A percentile compares a stretch with the other conserved stretches of the same genome.
These are phyloP conservation scores for Didymosphaeria variabile DNA, from an alignment of 2,329 filamentous ascomycete genomes.

Conservation along the genomic window DNA sequence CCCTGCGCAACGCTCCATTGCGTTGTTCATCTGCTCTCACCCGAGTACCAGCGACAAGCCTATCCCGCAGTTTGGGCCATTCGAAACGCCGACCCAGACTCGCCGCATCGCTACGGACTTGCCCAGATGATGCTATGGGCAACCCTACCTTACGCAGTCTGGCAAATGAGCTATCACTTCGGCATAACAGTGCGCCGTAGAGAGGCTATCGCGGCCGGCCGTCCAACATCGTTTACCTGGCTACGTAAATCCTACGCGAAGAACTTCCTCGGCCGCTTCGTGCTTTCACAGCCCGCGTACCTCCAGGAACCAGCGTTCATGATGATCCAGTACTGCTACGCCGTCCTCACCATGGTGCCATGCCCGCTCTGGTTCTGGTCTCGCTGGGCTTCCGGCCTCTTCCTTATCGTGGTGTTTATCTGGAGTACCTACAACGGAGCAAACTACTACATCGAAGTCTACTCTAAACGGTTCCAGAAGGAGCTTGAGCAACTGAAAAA, in stretches of 20 bases:
- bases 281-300: conserved; percentile 76
- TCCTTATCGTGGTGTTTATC: conserved; percentile 83
- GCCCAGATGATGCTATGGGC: conserved; percentile 93
- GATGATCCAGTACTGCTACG: conserved; percentile 93
- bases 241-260: conserved; percentile 90
- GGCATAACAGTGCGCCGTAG: conserved; percentile 94
- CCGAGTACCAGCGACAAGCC: conserved; percentile 69
- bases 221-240: conserved; percentile 98
- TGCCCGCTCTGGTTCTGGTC: conserved; percentile 96
- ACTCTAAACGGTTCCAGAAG: conserved; percentile 95
- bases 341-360: conserved; percentile 90
- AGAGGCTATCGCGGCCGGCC: conserved; percentile 93
- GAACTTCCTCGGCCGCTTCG: conserved; percentile 85
- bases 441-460: conserved; percentile 98
- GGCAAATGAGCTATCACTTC: conserved; percentile 93
- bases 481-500: conserved; percentile 88
- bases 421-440: conserved; percentile 98
- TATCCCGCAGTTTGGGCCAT: conserved; percentile 90
- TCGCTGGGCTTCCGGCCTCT: conserved; percentile 77
- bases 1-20: conserved; percentile 93
- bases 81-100: conserved; percentile 72
- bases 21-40: conserved; percentile 81
- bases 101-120: conserved; percentile 80
- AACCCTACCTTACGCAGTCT: conserved; percentile 88
- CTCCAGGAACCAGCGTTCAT: conserved; percentile 94